Conservation (phyloP, 148 eudicot species). For the Rheum nobile region DNA sequence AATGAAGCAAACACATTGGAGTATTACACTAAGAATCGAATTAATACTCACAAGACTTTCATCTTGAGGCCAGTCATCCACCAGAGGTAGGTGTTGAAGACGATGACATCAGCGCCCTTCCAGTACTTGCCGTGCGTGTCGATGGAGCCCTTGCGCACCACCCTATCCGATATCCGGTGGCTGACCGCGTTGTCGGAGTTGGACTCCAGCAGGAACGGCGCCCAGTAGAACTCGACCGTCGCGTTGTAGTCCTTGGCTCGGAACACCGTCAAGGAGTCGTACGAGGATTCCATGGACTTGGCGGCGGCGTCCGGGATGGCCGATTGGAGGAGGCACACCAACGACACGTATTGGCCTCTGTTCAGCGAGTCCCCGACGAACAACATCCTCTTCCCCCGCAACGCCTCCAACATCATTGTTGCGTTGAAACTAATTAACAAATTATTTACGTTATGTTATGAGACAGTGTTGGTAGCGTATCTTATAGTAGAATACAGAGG, state of each 20-base stretch:
- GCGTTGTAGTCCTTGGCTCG: slow-evolving; percentile 80
- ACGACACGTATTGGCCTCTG: slow-evolving; percentile 60
- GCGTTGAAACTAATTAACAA: slow-evolving; percentile 61
- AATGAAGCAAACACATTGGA: too few relatives aligned
- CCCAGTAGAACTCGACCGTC: slow-evolving; percentile 95
- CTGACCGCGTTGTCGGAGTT: slow-evolving; percentile 75
- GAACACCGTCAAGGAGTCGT: slow-evolving; percentile 57
- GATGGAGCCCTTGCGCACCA: slow-evolving; percentile 79
- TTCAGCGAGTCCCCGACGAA: slow-evolving; percentile 94
- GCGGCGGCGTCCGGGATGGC: slow-evolving; percentile 42
- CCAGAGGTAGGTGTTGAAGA: slow-evolving; percentile 92
- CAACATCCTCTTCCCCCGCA: slow-evolving; percentile 75
- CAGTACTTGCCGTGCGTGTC: slow-evolving; percentile 68
- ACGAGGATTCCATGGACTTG: slow-evolving; percentile 53
- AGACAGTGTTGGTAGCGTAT: too few relatives aligned
- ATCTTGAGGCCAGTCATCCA: slow-evolving; percentile 88
- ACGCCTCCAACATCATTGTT: slow-evolving; percentile 68
- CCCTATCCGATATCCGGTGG: slow-evolving; percentile 46
- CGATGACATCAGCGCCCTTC: slow-evolving; percentile 92
- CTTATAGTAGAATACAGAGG: neutral
- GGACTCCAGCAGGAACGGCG: slow-evolving; percentile 85
- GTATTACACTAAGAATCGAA: neutral
- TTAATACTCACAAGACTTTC: slow-evolving; percentile 53
- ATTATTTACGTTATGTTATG: neutral
- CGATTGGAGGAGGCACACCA: slow-evolving; percentile 81